Base-by-base conservation (phyloP, 1,284 basidiomycete genomes). In the Malassezia sympodialis region DNA sequence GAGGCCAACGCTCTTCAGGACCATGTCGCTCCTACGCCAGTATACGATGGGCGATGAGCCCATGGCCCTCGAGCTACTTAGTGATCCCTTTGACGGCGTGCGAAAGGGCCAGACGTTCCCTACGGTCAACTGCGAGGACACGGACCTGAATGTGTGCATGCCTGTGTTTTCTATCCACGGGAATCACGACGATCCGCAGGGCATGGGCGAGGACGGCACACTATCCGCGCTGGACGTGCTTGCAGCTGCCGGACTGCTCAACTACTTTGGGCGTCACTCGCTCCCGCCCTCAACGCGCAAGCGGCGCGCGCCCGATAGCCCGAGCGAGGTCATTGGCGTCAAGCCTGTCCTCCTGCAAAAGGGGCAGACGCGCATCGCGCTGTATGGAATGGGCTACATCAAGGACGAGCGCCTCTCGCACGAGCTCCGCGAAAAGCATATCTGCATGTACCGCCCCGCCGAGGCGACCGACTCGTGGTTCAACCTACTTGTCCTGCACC, bases 161-260 rank as follows among this genome's bases (percentile, higher is more conserved):
- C 94, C 94, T 2, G 86, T 96, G 21, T 99, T 99, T 77, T 96
- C 91, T 0, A 98, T 99, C 42, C 93, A 99, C 69, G 94, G 93
- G 39, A 99, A 99, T 72, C 94, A 99, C 75, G 94, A 99, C 72
- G 93, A 99, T 67, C 93, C 94, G 28, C 94, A 98, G 76, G 94
- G 93, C 21, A 85, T 90, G 11, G 90, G 90, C 12, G 51, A 58
- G 39, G 59, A 90, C 78, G 94, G 93, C 5, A 91, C 93, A 0
- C 81, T 99, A 0, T 94, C 89, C 62, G 90, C 93, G 0, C 82
- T 99, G 8, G 93, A 99, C 72, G 80, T 98, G 44, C 83, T 98
- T 4, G 91, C 91, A 1, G 90, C 90, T 3, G 84, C 88, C 0
- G 94, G 93, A 4, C 81, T 98, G 14, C 77, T 99, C 63, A 99